A percentile compares a stretch with the other conserved stretches of the same genome.
Conservation (phyloP, 148 eudicot species). For the Rhododendron molle region DNA sequence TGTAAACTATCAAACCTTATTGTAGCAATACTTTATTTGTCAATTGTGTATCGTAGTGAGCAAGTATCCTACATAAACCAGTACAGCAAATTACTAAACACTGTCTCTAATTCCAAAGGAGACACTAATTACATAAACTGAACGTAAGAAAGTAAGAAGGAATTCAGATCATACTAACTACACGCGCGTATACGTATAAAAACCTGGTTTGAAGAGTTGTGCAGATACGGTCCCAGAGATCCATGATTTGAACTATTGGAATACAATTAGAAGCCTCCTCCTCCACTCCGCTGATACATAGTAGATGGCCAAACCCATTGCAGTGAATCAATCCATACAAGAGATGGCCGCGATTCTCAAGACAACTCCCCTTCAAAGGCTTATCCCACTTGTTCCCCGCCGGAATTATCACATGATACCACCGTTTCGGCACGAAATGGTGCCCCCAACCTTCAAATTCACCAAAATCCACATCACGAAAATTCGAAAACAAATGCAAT, state of each 20-base stretch:
- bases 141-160: background rate
- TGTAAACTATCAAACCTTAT: background rate
- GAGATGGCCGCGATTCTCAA: slow-evolving; percentile 5
- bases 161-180: too few species aligned
- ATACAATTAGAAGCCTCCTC: slow-evolving; percentile 12
- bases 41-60: background rate
- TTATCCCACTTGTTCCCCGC: slow-evolving; percentile 11
- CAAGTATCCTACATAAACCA: background rate
- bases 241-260: slow-evolving; percentile 13
- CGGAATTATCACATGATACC: slow-evolving; percentile 32
- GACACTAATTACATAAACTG: background rate
- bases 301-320: slow-evolving; percentile 39
- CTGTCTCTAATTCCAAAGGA: too few species aligned
- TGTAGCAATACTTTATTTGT: background rate
- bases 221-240: slow-evolving; percentile 38
- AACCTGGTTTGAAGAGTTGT: slow-evolving; percentile 27
- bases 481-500: background rate
- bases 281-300: slow-evolving; percentile 16
- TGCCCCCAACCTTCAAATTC: slow-evolving; percentile 37
- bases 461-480: slow-evolving; percentile 6
- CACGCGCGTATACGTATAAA: background rate
- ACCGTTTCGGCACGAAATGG: slow-evolving; percentile 32
- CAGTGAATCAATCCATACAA: slow-evolving; percentile 39
- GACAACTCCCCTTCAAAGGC: slow-evolving; percentile 15
- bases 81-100: background rate